These are phyloP conservation scores for Vitis hybrid DNA, from an alignment of 177 flowering plant species.

Conservation along the genomic window DNA sequence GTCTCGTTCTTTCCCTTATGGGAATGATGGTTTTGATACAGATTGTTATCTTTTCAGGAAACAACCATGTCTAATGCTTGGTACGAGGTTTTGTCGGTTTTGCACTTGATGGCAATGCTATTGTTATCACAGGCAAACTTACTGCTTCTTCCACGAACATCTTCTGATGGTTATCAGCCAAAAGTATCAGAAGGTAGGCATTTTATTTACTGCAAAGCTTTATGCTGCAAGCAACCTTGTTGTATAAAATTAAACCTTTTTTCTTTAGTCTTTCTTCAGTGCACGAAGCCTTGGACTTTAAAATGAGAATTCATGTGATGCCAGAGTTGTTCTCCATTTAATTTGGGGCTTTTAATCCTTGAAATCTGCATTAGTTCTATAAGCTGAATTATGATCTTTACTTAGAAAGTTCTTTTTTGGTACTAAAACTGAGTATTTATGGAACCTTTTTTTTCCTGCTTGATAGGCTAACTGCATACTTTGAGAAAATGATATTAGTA, in stretches of 20 bases:
- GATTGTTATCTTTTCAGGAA: constrained; percentile 55
- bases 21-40: constrained; percentile 11
- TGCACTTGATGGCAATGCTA: constrained; percentile 91
- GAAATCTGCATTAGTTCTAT: too few relatives aligned
- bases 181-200: constrained; percentile 89
- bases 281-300: neutral
- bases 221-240: neutral
- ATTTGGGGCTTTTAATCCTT: neutral
- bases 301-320: neutral
- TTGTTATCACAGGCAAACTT: constrained; percentile 83
- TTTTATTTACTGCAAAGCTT: constrained; percentile 4
- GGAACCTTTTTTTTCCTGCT: too few relatives aligned
- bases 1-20: neutral
- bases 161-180: constrained; percentile 82
- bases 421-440: too few relatives aligned
- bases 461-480: neutral
- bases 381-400: too few relatives aligned
- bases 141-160: constrained; percentile 80
- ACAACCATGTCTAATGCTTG: constrained; percentile 82
- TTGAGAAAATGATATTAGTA: too few relatives aligned
- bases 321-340: neutral
- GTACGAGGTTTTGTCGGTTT: constrained; percentile 90
- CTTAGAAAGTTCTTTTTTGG: too few relatives aligned
- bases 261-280: too few relatives aligned
- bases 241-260: neutral